Evolutionary conservation across 345 rosid species (phyloP).

Genomic region (Durio zibethinus): DNA sequence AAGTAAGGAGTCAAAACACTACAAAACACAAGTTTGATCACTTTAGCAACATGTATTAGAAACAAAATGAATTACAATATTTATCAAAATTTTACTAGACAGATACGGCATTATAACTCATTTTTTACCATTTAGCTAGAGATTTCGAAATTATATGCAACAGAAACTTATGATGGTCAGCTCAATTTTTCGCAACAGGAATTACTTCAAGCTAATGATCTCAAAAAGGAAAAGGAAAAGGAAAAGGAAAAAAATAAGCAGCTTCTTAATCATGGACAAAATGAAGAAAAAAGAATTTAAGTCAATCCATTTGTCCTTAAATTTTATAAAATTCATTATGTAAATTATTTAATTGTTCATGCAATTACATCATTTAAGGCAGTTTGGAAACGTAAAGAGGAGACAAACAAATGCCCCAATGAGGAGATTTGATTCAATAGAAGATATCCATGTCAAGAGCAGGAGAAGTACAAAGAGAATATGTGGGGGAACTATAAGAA

Average conservation of each 20-base stretch:
- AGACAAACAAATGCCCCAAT: background rate
- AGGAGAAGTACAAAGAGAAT: no score
- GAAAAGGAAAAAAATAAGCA: background rate
- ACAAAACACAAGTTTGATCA: conserved; percentile 19
- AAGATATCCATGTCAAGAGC: background rate
- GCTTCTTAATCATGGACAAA: background rate
- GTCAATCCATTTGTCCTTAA: background rate
- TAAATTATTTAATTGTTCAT: background rate
- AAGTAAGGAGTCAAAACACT: conserved; percentile 97
- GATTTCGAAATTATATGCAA: background rate
- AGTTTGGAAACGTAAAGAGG: no score
- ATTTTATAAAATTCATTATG: background rate
- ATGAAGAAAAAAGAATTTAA: background rate
- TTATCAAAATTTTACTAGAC: background rate
- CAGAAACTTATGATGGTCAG: background rate
- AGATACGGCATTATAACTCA: background rate
- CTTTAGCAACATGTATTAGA: conserved; percentile 8
- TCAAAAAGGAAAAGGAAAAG: background rate
- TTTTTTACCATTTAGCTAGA: background rate
- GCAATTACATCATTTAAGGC: background rate
- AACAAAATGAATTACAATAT: background rate
- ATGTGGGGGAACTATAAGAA: background rate
- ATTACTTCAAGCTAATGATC: background rate
- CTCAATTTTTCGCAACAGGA: background rate
- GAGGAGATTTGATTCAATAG: background rate